A percentile compares a stretch with the other conserved stretches of the same genome.
Evolutionary conservation across 306 rosid species (phyloP).

Genomic region (Ziziphus jujuba): DNA sequence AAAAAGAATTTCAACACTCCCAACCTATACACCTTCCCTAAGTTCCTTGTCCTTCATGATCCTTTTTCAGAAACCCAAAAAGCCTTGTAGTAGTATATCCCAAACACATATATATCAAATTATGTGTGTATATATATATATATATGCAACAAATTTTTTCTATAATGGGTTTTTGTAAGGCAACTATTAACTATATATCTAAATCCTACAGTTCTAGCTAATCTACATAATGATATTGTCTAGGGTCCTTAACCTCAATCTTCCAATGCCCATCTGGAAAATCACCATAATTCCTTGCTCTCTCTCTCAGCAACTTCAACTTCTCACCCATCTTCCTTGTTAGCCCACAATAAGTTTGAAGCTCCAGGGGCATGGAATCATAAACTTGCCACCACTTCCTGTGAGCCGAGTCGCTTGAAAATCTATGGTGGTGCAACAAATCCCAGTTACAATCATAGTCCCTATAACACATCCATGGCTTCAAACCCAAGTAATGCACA

Average conservation of each 20-base stretch:
- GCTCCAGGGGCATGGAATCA: slow-evolving; percentile 54
- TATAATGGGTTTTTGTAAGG: no score
- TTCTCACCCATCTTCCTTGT: slow-evolving; percentile 44
- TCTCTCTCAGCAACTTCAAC: slow-evolving; percentile 37
- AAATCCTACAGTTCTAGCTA: no score
- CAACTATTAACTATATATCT: no score
- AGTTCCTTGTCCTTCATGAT: no score
- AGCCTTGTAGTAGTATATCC: no score
- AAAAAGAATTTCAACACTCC: no score
- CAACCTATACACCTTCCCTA: no score
- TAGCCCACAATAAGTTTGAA: slow-evolving; percentile 57
- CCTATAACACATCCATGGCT: slow-evolving; percentile 89
- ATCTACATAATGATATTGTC: slow-evolving; percentile 37
- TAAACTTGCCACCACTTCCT: slow-evolving; percentile 67
- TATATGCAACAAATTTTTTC: no score
- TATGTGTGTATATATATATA: no score
- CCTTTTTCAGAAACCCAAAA: no score
- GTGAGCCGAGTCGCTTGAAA: slow-evolving; percentile 66
- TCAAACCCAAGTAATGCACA: slow-evolving; percentile 71
- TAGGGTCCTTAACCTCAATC: slow-evolving; percentile 53
- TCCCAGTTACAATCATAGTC: slow-evolving; percentile 98
- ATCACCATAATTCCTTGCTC: slow-evolving; percentile 39
- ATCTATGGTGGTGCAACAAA: slow-evolving; percentile 26
- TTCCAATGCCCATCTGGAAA: slow-evolving; percentile 62
- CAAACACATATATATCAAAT: no score